phyloP scores from a whole-genome alignment of 2,329 filamentous ascomycete species.

The Coniochaeta hoffmannii region DNA sequence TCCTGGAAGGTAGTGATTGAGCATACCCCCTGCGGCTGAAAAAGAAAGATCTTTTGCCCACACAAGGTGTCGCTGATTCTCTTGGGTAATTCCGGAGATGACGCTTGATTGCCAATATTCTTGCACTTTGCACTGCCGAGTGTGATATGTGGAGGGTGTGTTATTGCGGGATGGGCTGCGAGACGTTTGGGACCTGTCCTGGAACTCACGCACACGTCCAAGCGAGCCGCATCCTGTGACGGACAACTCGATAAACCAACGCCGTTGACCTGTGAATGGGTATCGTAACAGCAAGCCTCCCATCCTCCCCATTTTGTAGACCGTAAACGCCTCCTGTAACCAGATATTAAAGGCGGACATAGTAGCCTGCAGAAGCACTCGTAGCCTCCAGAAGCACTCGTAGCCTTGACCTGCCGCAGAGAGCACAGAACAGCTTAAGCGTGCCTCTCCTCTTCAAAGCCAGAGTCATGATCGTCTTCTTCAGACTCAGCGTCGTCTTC shows the following conservation, averaged over 20 bases:
- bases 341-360: too few relatives aligned
- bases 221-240: background rate
- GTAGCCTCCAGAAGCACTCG: too few relatives aligned
- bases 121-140: slow-evolving; percentile 4
- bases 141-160: slow-evolving; percentile 4
- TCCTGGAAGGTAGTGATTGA: slow-evolving; percentile 48
- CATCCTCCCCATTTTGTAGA: background rate
- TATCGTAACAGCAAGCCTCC: background rate
- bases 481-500: slow-evolving; percentile 12
- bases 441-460: slow-evolving; percentile 6
- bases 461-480: slow-evolving; percentile 10
- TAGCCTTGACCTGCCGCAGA: too few relatives aligned
- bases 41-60: slow-evolving; percentile 51
- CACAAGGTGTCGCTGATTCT: slow-evolving; percentile 89
- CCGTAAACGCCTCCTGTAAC: background rate
- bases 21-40: slow-evolving; percentile 27
- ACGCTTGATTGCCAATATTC: slow-evolving; percentile 86
- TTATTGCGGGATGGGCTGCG: background rate
- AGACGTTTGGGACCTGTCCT: too few relatives aligned
- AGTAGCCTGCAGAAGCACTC: too few relatives aligned
- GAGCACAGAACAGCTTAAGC: background rate
- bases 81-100: slow-evolving; percentile 48
- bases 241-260: background rate
- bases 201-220: background rate
- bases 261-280: background rate